Evolutionary conservation across 495 filamentous ascomycete genomes (phyloP).

Genomic region (Penicillium dipodomyicola): DNA sequence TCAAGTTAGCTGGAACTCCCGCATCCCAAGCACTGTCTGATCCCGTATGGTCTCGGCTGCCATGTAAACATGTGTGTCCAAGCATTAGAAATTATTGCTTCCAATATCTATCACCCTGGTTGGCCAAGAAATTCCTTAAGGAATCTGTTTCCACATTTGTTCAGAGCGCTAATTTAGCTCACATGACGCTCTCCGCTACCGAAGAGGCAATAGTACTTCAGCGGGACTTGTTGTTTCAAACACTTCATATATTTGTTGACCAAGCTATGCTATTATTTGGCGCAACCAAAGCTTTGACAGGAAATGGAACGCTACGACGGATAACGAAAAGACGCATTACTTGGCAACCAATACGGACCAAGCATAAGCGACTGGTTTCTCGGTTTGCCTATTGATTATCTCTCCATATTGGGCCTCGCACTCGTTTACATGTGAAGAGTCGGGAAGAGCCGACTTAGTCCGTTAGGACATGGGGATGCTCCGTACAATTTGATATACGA

Average conservation of each 20-base stretch:
- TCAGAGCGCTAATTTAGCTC: conserved; percentile 32
- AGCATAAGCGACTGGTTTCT: conserved; percentile 42
- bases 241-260: conserved; percentile 39
- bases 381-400: conserved; percentile 27
- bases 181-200: conserved; percentile 59
- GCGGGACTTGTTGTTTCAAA: conserved; percentile 46
- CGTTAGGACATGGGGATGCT: background rate
- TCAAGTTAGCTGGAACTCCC: conserved; percentile 41
- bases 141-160: background rate
- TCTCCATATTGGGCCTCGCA: background rate
- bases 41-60: conserved; percentile 56
- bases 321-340: conserved; percentile 31
- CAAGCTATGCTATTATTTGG: conserved; percentile 44
- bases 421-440: background rate
- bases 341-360: conserved; percentile 37
- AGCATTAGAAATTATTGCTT: conserved; percentile 49
- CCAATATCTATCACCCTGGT: conserved; percentile 56
- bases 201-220: conserved; percentile 51
- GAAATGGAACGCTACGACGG: conserved; percentile 32
- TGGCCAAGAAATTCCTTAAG: conserved; percentile 36
- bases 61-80: conserved; percentile 55
- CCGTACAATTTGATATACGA: background rate
- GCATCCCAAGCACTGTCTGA: conserved; percentile 57
- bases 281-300: conserved; percentile 32
- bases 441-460: background rate